phyloP scores from a whole-genome alignment of 305 asterid genomes.

The Solanum hybrid region DNA sequence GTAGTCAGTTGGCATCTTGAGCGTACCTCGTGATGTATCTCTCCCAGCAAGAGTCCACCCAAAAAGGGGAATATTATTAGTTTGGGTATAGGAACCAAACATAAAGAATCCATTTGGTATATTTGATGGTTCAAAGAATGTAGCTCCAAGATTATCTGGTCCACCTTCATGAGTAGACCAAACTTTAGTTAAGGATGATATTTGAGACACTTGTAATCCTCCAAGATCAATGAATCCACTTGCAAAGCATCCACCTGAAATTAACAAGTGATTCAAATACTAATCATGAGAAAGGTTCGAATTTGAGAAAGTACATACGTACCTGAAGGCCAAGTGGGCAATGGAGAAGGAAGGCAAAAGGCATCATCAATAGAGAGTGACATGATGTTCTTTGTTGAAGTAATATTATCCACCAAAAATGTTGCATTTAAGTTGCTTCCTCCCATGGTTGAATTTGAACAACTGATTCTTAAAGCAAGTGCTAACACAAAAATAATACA shows the following conservation, averaged over 20 bases:
- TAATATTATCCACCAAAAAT: not conserved
- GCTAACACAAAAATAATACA: not conserved
- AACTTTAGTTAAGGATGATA: conserved; percentile 11
- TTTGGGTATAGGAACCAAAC: conserved; percentile 21
- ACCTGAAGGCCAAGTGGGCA: conserved; percentile 54
- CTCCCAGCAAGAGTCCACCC: conserved; percentile 18
- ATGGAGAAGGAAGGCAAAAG: conserved; percentile 57
- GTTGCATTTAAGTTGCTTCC: not conserved
- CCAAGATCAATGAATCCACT: conserved; percentile 22
- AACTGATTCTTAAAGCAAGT: not conserved
- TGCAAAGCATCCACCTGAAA: conserved; percentile 18
- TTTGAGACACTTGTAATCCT: conserved; percentile 22
- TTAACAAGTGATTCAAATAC: not conserved
- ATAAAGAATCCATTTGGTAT: conserved; percentile 16
- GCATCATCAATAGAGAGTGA: conserved; percentile 40
- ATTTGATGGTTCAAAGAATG: conserved; percentile 18
- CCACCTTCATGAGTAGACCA: conserved; percentile 19
- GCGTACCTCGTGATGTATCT: not conserved
- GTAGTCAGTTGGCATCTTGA: not conserved
- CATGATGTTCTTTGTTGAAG: not conserved
- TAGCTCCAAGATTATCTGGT: conserved; percentile 15
- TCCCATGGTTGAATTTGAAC: not conserved
- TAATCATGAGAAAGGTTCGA: not conserved
- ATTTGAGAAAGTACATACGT: conserved; percentile 26
- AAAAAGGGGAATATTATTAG: conserved; percentile 14